phyloP scores from a whole-genome alignment of 129 eudicot species.

The Flaveria trinervia region DNA sequence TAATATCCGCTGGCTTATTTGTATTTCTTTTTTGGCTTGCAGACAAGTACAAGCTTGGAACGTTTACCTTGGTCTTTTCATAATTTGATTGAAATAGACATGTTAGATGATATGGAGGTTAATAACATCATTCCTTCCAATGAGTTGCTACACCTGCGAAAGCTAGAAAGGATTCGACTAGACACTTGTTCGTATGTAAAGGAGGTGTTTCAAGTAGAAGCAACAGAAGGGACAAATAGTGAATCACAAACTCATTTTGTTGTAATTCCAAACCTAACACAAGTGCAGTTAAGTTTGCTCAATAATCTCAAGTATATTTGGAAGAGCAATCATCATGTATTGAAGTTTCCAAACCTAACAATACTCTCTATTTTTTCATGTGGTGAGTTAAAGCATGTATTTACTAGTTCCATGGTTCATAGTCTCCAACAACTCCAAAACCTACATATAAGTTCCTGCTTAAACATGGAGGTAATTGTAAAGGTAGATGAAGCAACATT shows the following conservation, averaged over 20 bases:
- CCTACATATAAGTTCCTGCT: neutral
- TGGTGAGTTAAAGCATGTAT: too few relatives aligned
- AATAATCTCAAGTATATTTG: neutral
- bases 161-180: neutral
- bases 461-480: neutral
- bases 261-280: neutral
- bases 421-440: neutral
- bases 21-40: too few relatives aligned
- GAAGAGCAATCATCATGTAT: neutral
- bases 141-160: neutral
- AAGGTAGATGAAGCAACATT: neutral
- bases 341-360: neutral
- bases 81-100: too few relatives aligned
- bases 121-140: neutral
- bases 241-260: neutral
- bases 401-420: neutral
- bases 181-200: neutral
- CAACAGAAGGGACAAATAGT: neutral
- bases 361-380: neutral
- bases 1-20: too few relatives aligned
- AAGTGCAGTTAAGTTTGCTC: neutral
- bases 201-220: neutral
- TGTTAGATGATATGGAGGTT: too few relatives aligned
- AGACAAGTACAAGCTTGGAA: too few relatives aligned
- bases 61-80: too few relatives aligned